Percentiles rank a stretch among this genome's conserved stretches.
phyloP scores from a whole-genome alignment of 2,329 filamentous ascomycete species.

The Penicillium sclerotigenum region DNA sequence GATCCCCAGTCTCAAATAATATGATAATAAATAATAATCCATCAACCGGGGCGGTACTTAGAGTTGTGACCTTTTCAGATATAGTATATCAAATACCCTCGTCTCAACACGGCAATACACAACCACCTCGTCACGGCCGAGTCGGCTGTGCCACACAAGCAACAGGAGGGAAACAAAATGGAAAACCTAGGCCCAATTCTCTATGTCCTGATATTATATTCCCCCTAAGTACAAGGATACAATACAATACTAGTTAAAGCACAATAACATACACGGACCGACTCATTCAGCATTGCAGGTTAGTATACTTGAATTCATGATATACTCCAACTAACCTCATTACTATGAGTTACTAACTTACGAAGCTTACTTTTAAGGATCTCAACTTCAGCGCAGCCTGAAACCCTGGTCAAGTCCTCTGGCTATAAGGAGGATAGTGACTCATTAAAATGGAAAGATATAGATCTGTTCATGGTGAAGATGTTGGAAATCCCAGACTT shows the following conservation, averaged over 20 bases:
- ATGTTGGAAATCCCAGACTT: too few relatives aligned
- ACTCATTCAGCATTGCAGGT: conserved; percentile 26
- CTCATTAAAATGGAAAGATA: too few relatives aligned
- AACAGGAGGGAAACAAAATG: background rate
- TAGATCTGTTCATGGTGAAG: too few relatives aligned
- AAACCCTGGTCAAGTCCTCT: too few relatives aligned
- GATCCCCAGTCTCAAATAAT: background rate
- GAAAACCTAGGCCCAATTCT: background rate
- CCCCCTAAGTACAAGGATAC: background rate
- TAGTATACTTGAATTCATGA: background rate
- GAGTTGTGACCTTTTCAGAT: background rate
- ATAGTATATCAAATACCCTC: background rate
- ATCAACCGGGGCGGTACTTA: background rate
- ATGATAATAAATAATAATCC: background rate
- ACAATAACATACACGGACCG: conserved; percentile 20
- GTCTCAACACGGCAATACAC: background rate
- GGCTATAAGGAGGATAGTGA: too few relatives aligned
- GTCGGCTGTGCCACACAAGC: background rate
- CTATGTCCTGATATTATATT: too few relatives aligned
- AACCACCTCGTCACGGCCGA: too few relatives aligned
- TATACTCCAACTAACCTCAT: background rate
- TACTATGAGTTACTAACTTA: too few relatives aligned
- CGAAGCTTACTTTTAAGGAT: too few relatives aligned
- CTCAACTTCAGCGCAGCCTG: too few relatives aligned
- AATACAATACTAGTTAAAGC: background rate